phyloP scores from a whole-genome alignment of 2,329 filamentous ascomycete genomes.

The Colletotrichum falcatum region DNA sequence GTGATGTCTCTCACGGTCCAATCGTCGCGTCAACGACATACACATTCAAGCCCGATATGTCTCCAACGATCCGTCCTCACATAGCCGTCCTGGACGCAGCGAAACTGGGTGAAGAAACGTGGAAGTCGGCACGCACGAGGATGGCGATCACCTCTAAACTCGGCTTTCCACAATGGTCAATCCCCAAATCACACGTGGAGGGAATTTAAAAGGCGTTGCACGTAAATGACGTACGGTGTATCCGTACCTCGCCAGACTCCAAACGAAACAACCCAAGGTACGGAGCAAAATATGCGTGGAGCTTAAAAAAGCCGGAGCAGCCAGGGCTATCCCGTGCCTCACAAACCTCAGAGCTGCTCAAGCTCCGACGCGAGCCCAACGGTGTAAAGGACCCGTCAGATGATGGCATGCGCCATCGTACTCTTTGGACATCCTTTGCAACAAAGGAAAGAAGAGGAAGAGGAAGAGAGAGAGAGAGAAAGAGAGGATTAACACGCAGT shows the following conservation, averaged over 20 bases:
- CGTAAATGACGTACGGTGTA: not conserved
- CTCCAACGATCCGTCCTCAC: slow-evolving; percentile 18
- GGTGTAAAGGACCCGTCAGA: slow-evolving; percentile 21
- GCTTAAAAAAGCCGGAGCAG: not conserved
- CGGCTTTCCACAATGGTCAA: not conserved
- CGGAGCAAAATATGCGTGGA: slow-evolving; percentile 1
- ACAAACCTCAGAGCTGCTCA: not conserved
- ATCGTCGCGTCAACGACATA: not conserved
- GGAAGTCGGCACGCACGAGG: slow-evolving; percentile 6
- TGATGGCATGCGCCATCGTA: slow-evolving; percentile 1
- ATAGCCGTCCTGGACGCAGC: not conserved
- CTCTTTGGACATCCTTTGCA: slow-evolving; percentile 16
- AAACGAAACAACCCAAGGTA: not conserved
- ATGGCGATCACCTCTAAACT: not conserved
- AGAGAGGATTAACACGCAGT: not conserved
- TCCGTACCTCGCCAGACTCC: slow-evolving; percentile 7
- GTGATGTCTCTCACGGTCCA: not conserved
- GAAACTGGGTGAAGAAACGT: not conserved
- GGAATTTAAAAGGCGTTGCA: not conserved
- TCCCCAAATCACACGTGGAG: not conserved
- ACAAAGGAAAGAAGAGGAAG: no score
- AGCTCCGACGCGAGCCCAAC: slow-evolving; percentile 10
- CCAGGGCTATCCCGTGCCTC: slow-evolving; percentile 8
- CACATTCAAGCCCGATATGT: slow-evolving; percentile 22
- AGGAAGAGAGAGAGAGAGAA: no score